phyloP scores from a whole-genome alignment of 805 yeast species.

The Wickerhamiella bombiphila region DNA sequence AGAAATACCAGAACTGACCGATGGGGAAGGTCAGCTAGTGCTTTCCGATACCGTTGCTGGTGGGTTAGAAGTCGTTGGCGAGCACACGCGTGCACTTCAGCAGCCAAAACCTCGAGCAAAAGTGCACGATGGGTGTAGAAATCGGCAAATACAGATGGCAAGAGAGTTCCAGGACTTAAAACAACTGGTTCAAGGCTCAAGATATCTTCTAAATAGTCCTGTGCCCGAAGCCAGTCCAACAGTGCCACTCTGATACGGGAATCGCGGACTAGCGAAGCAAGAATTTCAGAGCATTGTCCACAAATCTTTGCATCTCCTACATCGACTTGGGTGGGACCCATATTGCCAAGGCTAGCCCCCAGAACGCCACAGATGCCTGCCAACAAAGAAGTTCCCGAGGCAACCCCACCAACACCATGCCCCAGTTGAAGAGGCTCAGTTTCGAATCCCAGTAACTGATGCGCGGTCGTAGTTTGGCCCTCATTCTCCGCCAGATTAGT shows the following conservation, averaged over 20 bases:
- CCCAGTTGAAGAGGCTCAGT: slow-evolving; percentile 33
- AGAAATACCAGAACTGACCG: neutral
- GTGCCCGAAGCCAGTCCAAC: slow-evolving; percentile 38
- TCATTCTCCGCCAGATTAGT: slow-evolving; percentile 26
- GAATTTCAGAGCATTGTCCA: slow-evolving; percentile 38
- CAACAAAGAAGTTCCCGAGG: slow-evolving; percentile 41
- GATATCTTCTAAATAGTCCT: slow-evolving; percentile 36
- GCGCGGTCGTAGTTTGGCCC: slow-evolving; percentile 37
- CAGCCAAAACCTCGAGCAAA: slow-evolving; percentile 48
- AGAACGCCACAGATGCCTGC: slow-evolving; percentile 38
- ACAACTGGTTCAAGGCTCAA: slow-evolving; percentile 41
- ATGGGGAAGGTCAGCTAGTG: neutral
- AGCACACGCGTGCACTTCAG: slow-evolving; percentile 51
- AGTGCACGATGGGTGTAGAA: slow-evolving; percentile 48
- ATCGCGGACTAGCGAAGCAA: slow-evolving; percentile 47
- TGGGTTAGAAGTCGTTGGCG: neutral
- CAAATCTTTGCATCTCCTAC: slow-evolving; percentile 33
- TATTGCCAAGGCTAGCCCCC: slow-evolving; percentile 31
- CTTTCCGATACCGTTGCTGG: neutral
- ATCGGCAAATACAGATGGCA: slow-evolving; percentile 15
- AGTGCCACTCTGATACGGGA: slow-evolving; percentile 38
- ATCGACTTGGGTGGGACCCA: slow-evolving; percentile 18
- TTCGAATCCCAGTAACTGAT: slow-evolving; percentile 65
- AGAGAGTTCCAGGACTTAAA: slow-evolving; percentile 26
- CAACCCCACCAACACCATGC: slow-evolving; percentile 34